Conservation (phyloP, 2,329 filamentous ascomycete genomes). For the Pyrenophora graminea region DNA sequence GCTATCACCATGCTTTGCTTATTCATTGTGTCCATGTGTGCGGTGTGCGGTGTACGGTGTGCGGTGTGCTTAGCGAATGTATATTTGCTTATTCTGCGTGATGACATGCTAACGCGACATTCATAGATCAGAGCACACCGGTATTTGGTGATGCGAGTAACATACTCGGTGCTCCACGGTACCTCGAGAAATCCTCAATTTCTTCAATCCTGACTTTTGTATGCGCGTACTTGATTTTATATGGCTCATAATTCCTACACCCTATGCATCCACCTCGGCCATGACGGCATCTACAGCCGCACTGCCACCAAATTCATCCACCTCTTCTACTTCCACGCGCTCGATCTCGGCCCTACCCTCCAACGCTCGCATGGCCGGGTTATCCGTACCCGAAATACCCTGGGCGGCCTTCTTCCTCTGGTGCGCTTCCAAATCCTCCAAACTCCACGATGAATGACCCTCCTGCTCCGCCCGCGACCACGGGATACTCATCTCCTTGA, state of each 20-base stretch:
- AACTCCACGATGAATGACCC: constrained; percentile 89
- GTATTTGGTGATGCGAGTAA: no score
- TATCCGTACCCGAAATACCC: constrained; percentile 65
- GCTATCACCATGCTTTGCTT: no score
- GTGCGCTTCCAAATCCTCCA: constrained; percentile 75
- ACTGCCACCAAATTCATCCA: constrained; percentile 42
- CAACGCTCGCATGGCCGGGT: constrained; percentile 45
- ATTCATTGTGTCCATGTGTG: neutral
- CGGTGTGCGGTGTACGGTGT: neutral
- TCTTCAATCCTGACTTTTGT: no score
- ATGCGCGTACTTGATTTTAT: no score
- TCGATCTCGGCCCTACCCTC: constrained; percentile 38
- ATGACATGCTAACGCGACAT: no score
- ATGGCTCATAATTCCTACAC: neutral
- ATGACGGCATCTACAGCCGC: constrained; percentile 44
- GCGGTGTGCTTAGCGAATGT: neutral
- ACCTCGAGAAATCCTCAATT: no score
- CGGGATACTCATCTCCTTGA: constrained; percentile 89
- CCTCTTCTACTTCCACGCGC: constrained; percentile 21
- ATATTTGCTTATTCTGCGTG: no score
- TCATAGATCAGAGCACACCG: no score
- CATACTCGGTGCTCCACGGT: no score
- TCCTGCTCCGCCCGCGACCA: constrained; percentile 84
- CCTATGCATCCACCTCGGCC: constrained; percentile 22
- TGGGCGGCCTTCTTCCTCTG: constrained; percentile 75